Evolutionary conservation across 306 rosid genomes (phyloP).

Genomic region (Herpetospermum pedunculosum): DNA sequence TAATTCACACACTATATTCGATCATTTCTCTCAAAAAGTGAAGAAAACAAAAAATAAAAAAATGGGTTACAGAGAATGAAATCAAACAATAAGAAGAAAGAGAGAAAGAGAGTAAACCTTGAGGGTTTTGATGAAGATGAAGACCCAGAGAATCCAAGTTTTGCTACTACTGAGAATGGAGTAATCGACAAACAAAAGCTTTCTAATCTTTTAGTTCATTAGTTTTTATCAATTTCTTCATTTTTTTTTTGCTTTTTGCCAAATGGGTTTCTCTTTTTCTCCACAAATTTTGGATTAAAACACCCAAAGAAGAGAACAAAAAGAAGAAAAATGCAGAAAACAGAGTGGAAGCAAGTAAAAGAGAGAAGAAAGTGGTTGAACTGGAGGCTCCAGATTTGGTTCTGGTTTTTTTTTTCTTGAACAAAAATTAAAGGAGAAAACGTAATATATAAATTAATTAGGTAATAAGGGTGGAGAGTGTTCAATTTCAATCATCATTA

Average conservation of each 20-base stretch:
- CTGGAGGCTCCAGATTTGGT: background rate
- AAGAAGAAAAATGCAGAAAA: background rate
- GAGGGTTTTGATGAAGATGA: background rate
- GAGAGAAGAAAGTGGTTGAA: background rate
- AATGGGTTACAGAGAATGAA: background rate
- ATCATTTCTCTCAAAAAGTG: background rate
- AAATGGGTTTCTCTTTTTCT: background rate
- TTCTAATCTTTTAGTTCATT: background rate
- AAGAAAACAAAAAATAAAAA: background rate
- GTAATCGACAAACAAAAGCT: conserved; percentile 4
- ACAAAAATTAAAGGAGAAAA: background rate
- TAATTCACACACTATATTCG: background rate
- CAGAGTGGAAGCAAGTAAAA: background rate
- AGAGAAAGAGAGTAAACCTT: background rate
- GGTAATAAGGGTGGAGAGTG: background rate
- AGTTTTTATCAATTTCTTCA: background rate
- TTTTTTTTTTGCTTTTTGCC: no score
- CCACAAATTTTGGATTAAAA: background rate
- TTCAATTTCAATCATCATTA: conserved; percentile 1
- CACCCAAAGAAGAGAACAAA: background rate
- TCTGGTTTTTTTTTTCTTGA: background rate
- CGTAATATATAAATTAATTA: background rate
- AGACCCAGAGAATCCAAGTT: background rate
- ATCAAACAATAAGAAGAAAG: background rate
- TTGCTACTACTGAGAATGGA: background rate